Base-by-base conservation (phyloP, 345 rosid species). In the Cardiospermum halicacabum region DNA sequence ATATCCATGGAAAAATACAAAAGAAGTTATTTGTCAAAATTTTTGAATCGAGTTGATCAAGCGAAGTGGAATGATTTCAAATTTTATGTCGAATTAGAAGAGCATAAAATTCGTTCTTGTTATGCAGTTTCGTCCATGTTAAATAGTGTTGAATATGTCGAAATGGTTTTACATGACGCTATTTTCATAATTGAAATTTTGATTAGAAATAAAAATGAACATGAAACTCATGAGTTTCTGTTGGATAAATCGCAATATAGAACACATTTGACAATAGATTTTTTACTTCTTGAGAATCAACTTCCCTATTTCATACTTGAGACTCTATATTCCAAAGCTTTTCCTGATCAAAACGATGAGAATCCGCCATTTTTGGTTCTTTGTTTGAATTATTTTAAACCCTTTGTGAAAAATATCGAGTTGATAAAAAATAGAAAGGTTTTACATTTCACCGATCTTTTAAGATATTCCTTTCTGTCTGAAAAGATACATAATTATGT, bases 191-290 rank as follows among this genome's bases (percentile, higher is more conserved):
- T 11, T 42, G 19, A 42, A 42, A 4, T 42, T 4, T 42, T 42
- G 18, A 2, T 13, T 5, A 13, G 48, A 1, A 13, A 3, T 0
- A 13, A 19, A 1, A 13, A 3, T 0, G 3, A 2, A 4, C 2
- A 42, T 0, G 6, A 3, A 4, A 13, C 5, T 15, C 4, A 42
- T 18, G 5, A 12, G 6, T 42, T 42, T 11, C 16, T 42, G 47
- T 18, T 42, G 16, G n/a, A n/a, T n/a, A 0, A 42, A 1, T 42
- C 15, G 16, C 0, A 3, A 1, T 0, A 0, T 0, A 15, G 1
- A 2, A 3, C 0, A 1, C 16, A 1, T 42, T 12, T 13, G 11
- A 37, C 0, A 13, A 0, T 0, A 2, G 48, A 42, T 15, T 18
- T 42, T 0, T 15, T 42, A 11, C 16, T 42, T 3, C 48, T 42